Evolutionary conservation across 2,329 filamentous ascomycete genomes (phyloP), one percentile per base, ranked within the genome.

Genomic region (Penicillium sclerotiorum): DNA sequence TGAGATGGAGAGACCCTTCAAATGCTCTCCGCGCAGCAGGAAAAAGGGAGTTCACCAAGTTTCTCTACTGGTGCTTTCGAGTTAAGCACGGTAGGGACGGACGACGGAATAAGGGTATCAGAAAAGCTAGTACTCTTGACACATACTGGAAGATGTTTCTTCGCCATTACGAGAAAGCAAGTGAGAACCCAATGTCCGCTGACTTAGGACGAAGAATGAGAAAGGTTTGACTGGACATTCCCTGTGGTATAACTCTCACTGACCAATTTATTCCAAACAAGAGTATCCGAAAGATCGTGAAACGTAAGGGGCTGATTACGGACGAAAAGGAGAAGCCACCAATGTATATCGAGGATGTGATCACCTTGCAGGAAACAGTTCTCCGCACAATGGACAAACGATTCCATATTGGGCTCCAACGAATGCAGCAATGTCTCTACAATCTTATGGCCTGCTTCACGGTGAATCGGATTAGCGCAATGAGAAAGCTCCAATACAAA

Each of bases 371-470:
- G 36, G 23, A 64, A 38, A 64, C 38, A 18, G 57, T 59, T 17
- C 46, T 61, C 17, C 18, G 49, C 40, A 64, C 45, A 11, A 36
- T 35, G 25, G 36, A 62, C 35, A 64, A 59, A 48, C 23, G 39
- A 52, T 64, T 61, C 27, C 23, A 58, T 27, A 45, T 62, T 4
- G 46, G 52, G 13, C 54, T 63, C 52, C 35, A 63, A 45, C 35
- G 38, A 30, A 59, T 63, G 49, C 50, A 54, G 22, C 45, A 61
- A 33, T 62, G 47, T 35, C 50, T 63, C 27, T 60, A 60, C 27
- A 60, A 59, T 27, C 56, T 55, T 36, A 47, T 63, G 35, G 41
- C 52, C n/a, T 50, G 58, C 25, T 63, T 63, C 44, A 62, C 58
- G 2, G 33, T 58, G 4, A 57, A 59, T 42, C 25, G 43, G 25